Conservation (phyloP, 108 stramenopile genomes). For the Pseudonitzschia pungens region DNA sequence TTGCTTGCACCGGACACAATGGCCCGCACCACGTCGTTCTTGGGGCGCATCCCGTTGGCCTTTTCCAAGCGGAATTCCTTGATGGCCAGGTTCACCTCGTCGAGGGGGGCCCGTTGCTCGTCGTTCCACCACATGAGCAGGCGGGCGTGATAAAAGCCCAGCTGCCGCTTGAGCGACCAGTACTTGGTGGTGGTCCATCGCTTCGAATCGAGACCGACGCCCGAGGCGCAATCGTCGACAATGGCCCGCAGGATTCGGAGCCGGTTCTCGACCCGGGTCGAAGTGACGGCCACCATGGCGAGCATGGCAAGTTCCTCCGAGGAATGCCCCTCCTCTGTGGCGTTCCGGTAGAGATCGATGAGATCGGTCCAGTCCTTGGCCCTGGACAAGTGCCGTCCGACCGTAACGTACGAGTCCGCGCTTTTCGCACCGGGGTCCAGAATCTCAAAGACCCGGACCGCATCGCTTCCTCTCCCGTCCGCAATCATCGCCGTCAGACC, state of each 20-base stretch:
- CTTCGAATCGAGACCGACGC: conserved; percentile 37
- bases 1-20: conserved; percentile 17
- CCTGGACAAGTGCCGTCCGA: conserved; percentile 28
- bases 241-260: conserved; percentile 56
- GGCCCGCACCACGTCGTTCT: conserved; percentile 32
- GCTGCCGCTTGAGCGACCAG: conserved; percentile 58
- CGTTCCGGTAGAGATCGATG: conserved; percentile 47
- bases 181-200: conserved; percentile 58
- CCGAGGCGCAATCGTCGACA: conserved; percentile 49
- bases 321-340: conserved; percentile 45
- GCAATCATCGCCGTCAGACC: conserved; percentile 22
- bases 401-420: conserved; percentile 14
- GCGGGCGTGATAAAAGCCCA: conserved; percentile 66
- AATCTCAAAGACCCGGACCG: conserved; percentile 20
- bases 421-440: conserved; percentile 13
- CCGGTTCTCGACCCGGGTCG: conserved; percentile 49
- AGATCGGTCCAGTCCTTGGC: conserved; percentile 44
- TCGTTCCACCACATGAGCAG: conserved; percentile 80
- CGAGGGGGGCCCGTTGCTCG: conserved; percentile 48
- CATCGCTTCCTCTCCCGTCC: conserved; percentile 18
- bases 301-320: conserved; percentile 62
- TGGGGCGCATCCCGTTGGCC: conserved; percentile 37
- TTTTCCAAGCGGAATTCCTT: conserved; percentile 47
- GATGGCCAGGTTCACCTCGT: conserved; percentile 62
- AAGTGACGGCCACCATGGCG: conserved; percentile 62